Evolutionary conservation across 257 asterid species (phyloP).

Genomic region (Plectranthus barbatus): DNA sequence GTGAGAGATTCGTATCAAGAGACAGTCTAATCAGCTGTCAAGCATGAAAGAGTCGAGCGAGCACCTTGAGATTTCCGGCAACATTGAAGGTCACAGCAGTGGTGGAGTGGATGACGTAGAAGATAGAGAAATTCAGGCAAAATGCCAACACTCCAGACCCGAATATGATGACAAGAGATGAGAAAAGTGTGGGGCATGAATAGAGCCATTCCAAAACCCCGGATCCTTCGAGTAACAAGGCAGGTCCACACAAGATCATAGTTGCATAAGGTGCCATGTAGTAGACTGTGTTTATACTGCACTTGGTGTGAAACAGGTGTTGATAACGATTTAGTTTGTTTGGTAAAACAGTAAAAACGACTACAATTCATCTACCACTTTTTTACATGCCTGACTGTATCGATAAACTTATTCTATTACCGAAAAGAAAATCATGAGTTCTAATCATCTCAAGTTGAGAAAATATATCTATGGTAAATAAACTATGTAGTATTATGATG

Average conservation of each 20-base stretch:
- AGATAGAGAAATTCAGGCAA: constrained; percentile 89
- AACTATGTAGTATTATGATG: too few species aligned
- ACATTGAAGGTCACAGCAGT: constrained; percentile 98
- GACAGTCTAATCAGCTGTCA: too few species aligned
- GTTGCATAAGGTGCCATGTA: constrained; percentile 98
- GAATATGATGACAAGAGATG: constrained; percentile 57
- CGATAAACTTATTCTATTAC: not conserved
- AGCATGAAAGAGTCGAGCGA: constrained; percentile 6
- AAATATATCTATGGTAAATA: not conserved
- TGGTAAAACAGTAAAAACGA: too few species aligned
- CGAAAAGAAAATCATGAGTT: not conserved
- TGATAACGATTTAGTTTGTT: too few species aligned
- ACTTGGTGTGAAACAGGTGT: constrained; percentile 2
- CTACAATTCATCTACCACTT: too few species aligned
- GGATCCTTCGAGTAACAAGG: constrained; percentile 69
- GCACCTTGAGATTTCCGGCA: constrained; percentile 96
- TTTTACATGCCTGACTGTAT: too few species aligned
- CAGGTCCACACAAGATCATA: constrained; percentile 81
- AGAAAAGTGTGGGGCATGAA: constrained; percentile 47
- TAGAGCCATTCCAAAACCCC: constrained; percentile 72
- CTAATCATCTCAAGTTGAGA: not conserved
- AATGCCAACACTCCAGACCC: constrained; percentile 91
- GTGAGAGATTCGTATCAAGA: too few species aligned
- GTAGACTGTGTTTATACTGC: constrained; percentile 90
- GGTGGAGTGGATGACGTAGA: constrained; percentile 93